Base-by-base conservation (phyloP, 2,329 filamentous ascomycete species). In the Dactylellina cionopaga region DNA sequence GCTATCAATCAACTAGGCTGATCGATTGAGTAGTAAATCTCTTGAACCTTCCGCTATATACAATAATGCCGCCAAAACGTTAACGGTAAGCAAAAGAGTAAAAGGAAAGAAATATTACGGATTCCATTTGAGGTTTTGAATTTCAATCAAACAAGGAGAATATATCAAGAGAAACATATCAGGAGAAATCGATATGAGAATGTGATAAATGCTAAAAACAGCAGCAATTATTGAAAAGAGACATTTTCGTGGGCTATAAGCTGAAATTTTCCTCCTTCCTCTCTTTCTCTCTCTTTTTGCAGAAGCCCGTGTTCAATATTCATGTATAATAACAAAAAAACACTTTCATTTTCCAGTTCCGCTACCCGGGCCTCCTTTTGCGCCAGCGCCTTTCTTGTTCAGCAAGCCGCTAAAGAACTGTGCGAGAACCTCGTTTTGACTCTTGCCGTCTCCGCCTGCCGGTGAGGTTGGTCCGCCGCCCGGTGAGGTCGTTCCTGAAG, bases 391-490 rank as follows among this genome's bases (percentile, higher is more conserved):
- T 22, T 76, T 76, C 72, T 77, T 86, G 77, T 85, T 87, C 78
- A 87, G 84, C 46, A 88, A 80, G 9, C 83, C 84, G 10, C 83
- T 84, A 76, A 89, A 88, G 79, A 88, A 88, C 65, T 83, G 85
- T 52, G 85, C 85, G 68, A 89, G 79, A 29, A 84, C 84, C 78
- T 88, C 85, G 52, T 87, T 85, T 74, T 88, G 84, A n/a, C 81
- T 81, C 78, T 86, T 85, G 64, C 74, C 64, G 29, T 75, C 49
- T 47, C 66, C 24, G 51, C 58, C 66, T 9, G 75, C 77, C 41
- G 78, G 77, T 5, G 77, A 75, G 65, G 77, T 77, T 47, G 78
- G 76, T 43, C 77, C 63, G 37, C 10, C 41, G 15, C 39, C 41
- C 9, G 49, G 51, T 22, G 46, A 65, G 39, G 31, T 52, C 41